Evolutionary conservation across 140 eudicot genomes (phyloP), one percentile per base, ranked within the genome.

Genomic region (Senecio squalidus): DNA sequence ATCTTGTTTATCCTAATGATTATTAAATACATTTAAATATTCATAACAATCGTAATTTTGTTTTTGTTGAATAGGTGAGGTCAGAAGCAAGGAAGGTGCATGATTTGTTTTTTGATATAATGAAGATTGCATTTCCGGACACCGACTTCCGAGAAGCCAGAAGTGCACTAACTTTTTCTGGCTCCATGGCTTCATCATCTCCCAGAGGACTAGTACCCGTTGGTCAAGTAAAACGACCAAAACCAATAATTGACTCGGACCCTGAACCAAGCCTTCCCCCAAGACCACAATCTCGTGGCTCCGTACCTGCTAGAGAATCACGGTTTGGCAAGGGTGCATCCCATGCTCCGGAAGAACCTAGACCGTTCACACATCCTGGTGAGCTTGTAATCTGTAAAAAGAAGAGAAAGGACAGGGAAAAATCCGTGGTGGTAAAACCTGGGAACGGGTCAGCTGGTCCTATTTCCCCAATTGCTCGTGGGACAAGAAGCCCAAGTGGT

Each of bases 361-460:
- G 81, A 9, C 78, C 74, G 0, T 74, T 81, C 31, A 69, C 95
- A 36, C 98, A 92, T 77, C 98, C 98, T 0, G 96, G 98, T 15
- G 98, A 92, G 73, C 91, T 92, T 47, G 98, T 92, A 8, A 85
- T 87, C 18, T 84, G 95, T 82, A 92, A 92, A 71, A 87, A 84
- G 88, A 92, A 87, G 78, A 81, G 98, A 67, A 92, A 87, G 69
- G 98, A 92, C 30, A 55, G 96, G 71, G 95, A 89, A 51, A 89
- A 89, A 66, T 67, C 83, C 2, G 30, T 16, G 0, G n/a, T 18
- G 58, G 72, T 64, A 1, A 83, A 74, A 65, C 48, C 84, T 0
- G 89, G 96, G 25, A 73, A 55, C 60, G 67, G 68, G 25, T 70
- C 86, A 45, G 75, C 68, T 4, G 85, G 93, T 1, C 83, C 85